Base-by-base conservation (phyloP, 2,329 filamentous ascomycete genomes). In the Penicillium palitans region DNA sequence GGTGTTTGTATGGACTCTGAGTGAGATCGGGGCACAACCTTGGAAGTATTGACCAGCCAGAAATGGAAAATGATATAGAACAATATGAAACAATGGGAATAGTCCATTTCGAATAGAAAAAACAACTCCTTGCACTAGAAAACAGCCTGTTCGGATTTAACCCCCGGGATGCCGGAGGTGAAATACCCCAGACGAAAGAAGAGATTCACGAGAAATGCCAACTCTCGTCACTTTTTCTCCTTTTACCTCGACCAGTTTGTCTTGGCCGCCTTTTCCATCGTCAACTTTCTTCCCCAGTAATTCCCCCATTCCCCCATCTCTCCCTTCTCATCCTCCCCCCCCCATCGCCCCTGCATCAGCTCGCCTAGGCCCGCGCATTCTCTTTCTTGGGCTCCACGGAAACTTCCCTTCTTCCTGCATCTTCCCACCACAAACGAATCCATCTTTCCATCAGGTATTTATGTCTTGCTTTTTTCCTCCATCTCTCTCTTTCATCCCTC, bases 351-450 rank as follows among this genome's bases (percentile, higher is more conserved):
- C 62, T 67, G 59, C 62, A 61, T 62, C 54, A 56, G 31, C 64
- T 62, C 65, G 64, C 61, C 65, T 66, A 65, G 62, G 19, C 53
- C 60, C 62, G 65, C 66, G 66, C 66, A 67, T 68, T 67, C 65
- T 68, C 66, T 68, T 64, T 64, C 61, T 66, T 63, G 63, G 54
- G 59, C 61, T 60, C 62, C 62, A 61, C 63, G 61, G 63, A 61
- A 67, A 64, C 61, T 61, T 58, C 61, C 65, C 59, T 64, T 56
- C 66, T 56, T 63, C 58, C 65, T 65, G 63, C 66, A 64, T 60
- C 66, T 62, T 67, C 63, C 65, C 61, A 62, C 66, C 61, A 59
- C 61, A 68, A 68, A 67, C 66, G 61, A 53, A 63, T 57, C 33
- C 61, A 65, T 67, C 65, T 47, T 49, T 29, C 53, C 63, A 63